Base-by-base conservation (phyloP, 768 basidiomycete genomes). In the Mrakia frigida region DNA sequence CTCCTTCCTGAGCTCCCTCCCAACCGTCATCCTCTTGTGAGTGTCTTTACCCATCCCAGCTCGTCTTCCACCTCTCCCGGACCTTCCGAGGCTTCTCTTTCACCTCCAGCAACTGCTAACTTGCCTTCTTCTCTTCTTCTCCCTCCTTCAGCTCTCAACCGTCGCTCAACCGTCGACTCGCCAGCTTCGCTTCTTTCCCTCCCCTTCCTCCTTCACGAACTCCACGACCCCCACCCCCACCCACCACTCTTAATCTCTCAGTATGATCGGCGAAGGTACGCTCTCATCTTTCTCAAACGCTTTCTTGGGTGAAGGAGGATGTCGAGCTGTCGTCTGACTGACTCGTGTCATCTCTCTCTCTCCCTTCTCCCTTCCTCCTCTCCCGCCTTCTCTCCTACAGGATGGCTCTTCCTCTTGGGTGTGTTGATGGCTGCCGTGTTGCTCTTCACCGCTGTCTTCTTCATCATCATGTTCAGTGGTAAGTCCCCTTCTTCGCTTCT, bases 391-490 rank as follows among this genome's bases (percentile, higher is more conserved):
- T 25, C 52, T 3, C 65, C n/a, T 35, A n/a, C 80, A 95, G 94
- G 93, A 83, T 98, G 95, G 96, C 85, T 99, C 79, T 99, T 97
- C 86, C 88, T 98, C 80, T 94, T 98, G 83, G 89, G 93, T 82
- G 95, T 98, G 83, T 90, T 98, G 74, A 90, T 93, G 89, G 91
- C 94, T 80, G 96, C 95, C 28, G 94, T 90, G 46, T 87, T 98
- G 77, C 86, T 99, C 77, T 99, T 99, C 86, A 97, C 94, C 80
- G 94, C 94, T 91, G 97, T 99, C 83, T 99, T 98, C 87, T 99
- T 97, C 85, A 98, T 99, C 82, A 98, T 99, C 87, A 98, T 98
- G 96, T 98, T 98, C 87, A 97, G 94, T 61, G 97, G 76, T 77
- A 14, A 61, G 71, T 70, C 28, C 33, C 43, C 16, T 14, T 18